phyloP scores from a whole-genome alignment of 495 filamentous ascomycete species.

The Penicillium herquei region DNA sequence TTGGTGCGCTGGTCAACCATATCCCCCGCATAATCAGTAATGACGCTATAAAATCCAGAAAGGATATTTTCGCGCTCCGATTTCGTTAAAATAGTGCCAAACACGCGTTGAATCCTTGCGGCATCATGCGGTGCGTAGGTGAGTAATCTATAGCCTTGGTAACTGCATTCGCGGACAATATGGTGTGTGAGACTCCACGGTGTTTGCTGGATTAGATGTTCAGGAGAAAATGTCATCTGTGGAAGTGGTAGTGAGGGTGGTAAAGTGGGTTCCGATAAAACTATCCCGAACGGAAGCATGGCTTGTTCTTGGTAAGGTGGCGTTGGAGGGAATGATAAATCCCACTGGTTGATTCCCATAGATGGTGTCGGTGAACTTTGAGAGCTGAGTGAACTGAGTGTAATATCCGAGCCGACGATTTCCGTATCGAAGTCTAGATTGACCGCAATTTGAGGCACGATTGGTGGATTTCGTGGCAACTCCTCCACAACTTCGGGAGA shows the following conservation, averaged over 20 bases:
- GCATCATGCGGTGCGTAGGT: conserved; percentile 13
- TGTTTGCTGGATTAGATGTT: conserved; percentile 12
- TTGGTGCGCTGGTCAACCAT: conserved; percentile 12
- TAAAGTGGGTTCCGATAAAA: conserved; percentile 16
- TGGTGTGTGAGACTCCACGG: conserved; percentile 27
- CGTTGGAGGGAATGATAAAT: conserved; percentile 8
- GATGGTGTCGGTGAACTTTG: not conserved
- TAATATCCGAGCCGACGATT: conserved; percentile 6
- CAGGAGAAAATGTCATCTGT: conserved; percentile 8
- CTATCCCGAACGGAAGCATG: conserved; percentile 23
- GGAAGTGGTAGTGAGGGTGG: conserved; percentile 13
- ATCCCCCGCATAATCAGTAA: conserved; percentile 19
- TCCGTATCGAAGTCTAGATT: conserved; percentile 11
- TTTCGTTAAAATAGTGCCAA: conserved; percentile 19
- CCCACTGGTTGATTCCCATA: not conserved
- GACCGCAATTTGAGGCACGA: conserved; percentile 1
- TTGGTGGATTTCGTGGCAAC: not conserved
- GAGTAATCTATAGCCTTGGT: conserved; percentile 26
- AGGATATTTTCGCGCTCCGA: conserved; percentile 24
- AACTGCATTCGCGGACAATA: conserved; percentile 29
- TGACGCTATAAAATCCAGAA: conserved; percentile 19
- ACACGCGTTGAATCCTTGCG: conserved; percentile 18
- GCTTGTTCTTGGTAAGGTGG: conserved; percentile 23
- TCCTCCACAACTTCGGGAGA: not conserved
- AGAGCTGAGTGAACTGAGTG: not conserved